Evolutionary conservation across 495 filamentous ascomycete species (phyloP).

Genomic region (Bathelium albidoporum): DNA sequence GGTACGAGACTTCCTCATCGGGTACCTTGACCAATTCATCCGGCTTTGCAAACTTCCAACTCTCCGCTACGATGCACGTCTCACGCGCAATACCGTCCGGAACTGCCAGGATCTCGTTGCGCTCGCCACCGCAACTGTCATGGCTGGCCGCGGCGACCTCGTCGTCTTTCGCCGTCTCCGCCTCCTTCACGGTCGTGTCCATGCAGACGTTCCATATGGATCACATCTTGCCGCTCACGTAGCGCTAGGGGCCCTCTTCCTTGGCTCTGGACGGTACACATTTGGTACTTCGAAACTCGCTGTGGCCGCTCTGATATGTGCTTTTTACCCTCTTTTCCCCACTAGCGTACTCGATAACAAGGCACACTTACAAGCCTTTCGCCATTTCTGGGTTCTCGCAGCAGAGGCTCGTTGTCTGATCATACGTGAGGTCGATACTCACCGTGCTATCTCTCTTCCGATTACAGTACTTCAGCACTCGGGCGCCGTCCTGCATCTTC

Average conservation of each 20-base stretch:
- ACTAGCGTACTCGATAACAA: slow-evolving; percentile 81
- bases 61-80: slow-evolving; percentile 65
- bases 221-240: slow-evolving; percentile 89
- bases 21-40: slow-evolving; percentile 80
- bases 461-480: slow-evolving; percentile 47
- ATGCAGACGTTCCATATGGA: slow-evolving; percentile 76
- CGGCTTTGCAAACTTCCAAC: slow-evolving; percentile 60
- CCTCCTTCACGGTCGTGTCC: slow-evolving; percentile 76
- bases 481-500: slow-evolving; percentile 30
- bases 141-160: slow-evolving; percentile 92
- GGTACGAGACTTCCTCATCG: slow-evolving; percentile 70
- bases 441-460: slow-evolving; percentile 64
- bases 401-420: slow-evolving; percentile 83
- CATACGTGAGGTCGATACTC: slow-evolving; percentile 70
- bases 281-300: slow-evolving; percentile 84
- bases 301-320: slow-evolving; percentile 73
- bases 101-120: slow-evolving; percentile 84
- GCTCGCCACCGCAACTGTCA: slow-evolving; percentile 72
- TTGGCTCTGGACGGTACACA: slow-evolving; percentile 84
- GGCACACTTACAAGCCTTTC: slow-evolving; percentile 90
- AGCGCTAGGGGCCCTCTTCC: slow-evolving; percentile 81
- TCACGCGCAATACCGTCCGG: slow-evolving; percentile 68
- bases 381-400: slow-evolving; percentile 94
- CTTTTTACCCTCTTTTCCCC: slow-evolving; percentile 91
- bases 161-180: slow-evolving; percentile 80